Percentiles rank a stretch among this genome's conserved stretches.
Evolutionary conservation across 768 basidiomycete genomes (phyloP).

Genomic region (Russula abietina): DNA sequence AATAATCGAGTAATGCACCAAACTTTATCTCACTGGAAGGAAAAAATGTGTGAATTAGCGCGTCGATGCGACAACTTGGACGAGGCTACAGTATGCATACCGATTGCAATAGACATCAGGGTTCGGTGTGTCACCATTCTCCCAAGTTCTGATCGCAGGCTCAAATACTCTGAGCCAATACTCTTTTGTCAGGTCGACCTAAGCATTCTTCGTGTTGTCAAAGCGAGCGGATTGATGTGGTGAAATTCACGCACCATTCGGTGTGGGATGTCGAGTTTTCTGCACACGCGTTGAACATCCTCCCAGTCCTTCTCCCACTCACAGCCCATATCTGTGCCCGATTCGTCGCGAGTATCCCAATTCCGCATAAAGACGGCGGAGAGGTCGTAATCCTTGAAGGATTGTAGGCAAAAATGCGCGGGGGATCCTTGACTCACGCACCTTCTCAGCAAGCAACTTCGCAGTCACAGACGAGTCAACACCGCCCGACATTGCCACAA

Average conservation of each 20-base stretch:
- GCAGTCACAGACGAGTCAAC: constrained; percentile 92
- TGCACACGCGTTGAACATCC: constrained; percentile 80
- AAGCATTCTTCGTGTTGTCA: constrained; percentile 13
- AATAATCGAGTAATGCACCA: constrained; percentile 65
- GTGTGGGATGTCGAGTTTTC: constrained; percentile 64
- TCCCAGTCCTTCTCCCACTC: constrained; percentile 97
- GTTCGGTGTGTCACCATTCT: constrained; percentile 77
- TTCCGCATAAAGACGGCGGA: constrained; percentile 94
- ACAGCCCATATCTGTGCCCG: constrained; percentile 72
- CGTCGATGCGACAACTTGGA: not conserved
- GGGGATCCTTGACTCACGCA: constrained; percentile 26
- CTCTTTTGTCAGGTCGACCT: constrained; percentile 84
- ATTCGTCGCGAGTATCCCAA: constrained; percentile 87
- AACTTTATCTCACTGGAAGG: constrained; percentile 85
- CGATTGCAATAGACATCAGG: constrained; percentile 91
- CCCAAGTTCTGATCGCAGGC: constrained; percentile 75
- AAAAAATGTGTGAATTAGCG: not conserved
- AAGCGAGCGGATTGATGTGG: not conserved
- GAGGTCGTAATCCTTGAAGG: constrained; percentile 66
- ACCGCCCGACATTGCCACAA: constrained; percentile 91
- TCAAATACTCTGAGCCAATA: constrained; percentile 93
- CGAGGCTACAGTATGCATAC: constrained; percentile 38
- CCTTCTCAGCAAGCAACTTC: constrained; percentile 63
- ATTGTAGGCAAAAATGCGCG: not conserved
- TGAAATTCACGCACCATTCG: constrained; percentile 47